Evolutionary conservation across 768 basidiomycete species (phyloP), one percentile per base, ranked within the genome.

Genomic region (Baorangia bicolor): DNA sequence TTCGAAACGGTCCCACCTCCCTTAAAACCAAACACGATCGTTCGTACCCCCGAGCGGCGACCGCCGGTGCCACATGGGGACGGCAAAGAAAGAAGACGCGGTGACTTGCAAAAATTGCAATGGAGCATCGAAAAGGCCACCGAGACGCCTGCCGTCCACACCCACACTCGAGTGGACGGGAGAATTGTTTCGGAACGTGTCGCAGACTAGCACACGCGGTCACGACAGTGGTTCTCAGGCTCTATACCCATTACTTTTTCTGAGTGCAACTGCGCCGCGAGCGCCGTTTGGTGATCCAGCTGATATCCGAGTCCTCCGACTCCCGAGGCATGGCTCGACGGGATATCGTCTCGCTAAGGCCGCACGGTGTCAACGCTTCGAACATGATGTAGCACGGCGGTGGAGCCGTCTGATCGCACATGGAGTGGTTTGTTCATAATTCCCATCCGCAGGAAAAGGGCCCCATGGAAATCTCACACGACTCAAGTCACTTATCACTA

Each of bases 161-260:
- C 50, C 13, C 27, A 37, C 39, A 34, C 30, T 11, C 46, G 30
- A 21, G 20, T 27, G 9, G 20, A 38, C 23, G 58, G 49, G 58
- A 51, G 37, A 53, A 39, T 33, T 10, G 49, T 57, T 56, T 65
- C 54, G 53, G 20, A 51, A 62, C 34, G 21, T 49, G 55, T 51
- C 39, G 28, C 52, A 61, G 47, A 31, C 47, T 30, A n/a, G 46
- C 44, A 44, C 63, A 61, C 45, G 35, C 51, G 40, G 41, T 43
- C 42, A 37, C 10, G 45, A 10, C 14, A 16, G 28, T 1, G 18
- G 42, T 53, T 61, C 56, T 45, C 61, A 48, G 55, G 41, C 28
- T 28, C 30, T 14, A 7, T 13, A 9, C 21, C 27, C 20, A 16
- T 48, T 35, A 12, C 23, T 37, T 49, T 38, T 10, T 23, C 28